A percentile compares a stretch with the other conserved stretches of the same genome.
These are phyloP conservation scores for Ascochyta lentis DNA, from an alignment of 2,329 filamentous ascomycete species.

Conservation along the genomic window DNA sequence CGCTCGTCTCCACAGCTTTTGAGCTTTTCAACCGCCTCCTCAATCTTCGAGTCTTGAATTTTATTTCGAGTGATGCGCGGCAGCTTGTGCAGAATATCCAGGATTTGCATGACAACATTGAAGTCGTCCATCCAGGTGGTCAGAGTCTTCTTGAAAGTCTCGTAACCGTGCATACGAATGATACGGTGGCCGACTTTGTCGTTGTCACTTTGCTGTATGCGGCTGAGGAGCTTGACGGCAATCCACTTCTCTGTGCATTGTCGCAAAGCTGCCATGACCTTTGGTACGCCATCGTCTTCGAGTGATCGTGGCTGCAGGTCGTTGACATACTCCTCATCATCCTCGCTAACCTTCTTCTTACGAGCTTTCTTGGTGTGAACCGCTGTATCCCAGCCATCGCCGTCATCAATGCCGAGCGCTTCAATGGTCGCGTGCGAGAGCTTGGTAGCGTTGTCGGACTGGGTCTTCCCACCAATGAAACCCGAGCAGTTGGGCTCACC, in stretches of 20 bases:
- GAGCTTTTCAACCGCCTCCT: constrained; percentile 76
- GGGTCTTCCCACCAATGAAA: constrained; percentile 96
- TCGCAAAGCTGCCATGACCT: constrained; percentile 95
- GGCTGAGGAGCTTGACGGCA: constrained; percentile 88
- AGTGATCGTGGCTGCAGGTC: constrained; percentile 81
- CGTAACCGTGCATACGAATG: constrained; percentile 96
- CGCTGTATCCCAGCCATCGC: constrained; percentile 88
- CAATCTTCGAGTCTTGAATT: constrained; percentile 94
- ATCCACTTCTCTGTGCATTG: constrained; percentile 99
- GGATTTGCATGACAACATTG: constrained; percentile 86
- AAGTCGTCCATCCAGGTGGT: constrained; percentile 86
- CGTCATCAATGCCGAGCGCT: constrained; percentile 92
- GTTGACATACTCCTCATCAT: constrained; percentile 95
- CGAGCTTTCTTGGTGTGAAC: constrained; percentile 89
- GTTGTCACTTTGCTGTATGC: constrained; percentile 86
- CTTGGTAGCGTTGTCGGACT: constrained; percentile 94
- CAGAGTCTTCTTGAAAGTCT: constrained; percentile 87
- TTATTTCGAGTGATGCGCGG: constrained; percentile 95
- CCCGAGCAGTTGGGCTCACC: constrained; percentile 93
- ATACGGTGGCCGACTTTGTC: constrained; percentile 87
- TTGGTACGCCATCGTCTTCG: constrained; percentile 83
- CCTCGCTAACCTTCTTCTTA: constrained; percentile 89
- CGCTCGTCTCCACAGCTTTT: constrained; percentile 73
- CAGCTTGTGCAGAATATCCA: constrained; percentile 87
- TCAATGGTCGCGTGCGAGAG: constrained; percentile 88